Base-by-base conservation (phyloP, 225 moss, liverwort and hornwort genomes). In the Pseudisothecium myosuroides region DNA sequence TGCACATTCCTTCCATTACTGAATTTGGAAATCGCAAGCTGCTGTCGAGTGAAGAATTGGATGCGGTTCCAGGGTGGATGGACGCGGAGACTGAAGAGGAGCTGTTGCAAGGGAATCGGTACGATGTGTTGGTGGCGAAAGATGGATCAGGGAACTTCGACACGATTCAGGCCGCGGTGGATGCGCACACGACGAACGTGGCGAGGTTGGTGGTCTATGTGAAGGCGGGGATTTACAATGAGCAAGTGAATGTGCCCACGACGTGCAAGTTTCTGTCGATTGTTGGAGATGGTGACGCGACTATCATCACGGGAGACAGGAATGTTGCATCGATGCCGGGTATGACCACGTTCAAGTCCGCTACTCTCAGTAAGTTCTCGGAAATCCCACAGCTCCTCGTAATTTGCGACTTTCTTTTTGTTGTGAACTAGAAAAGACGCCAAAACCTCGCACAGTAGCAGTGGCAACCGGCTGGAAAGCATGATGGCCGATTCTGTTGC, bases 231-330 rank as follows among this genome's bases (percentile, higher is more conserved):
- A 76, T 69, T n/a, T 96, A 98, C 66, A 56, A 88, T 24, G 97
- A 95, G 89, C 86, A 89, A 36, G 92, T 98, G 81, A 88, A 36
- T 34, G 92, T 96, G 58, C 91, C 95, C 5, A 84, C 82, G 27
- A 84, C 76, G 45, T 93, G 92, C 58, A 93, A 93, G 68, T 89
- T 80, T 63, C 66, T 98, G 59, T 90, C 93, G 45, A 89, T 96
- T 31, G 36, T 95, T 7, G 96, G 96, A 22, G 97, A 96, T 54
- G 97, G 96, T 55, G 90, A 92, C 29, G 79, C 63, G 82, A 95
- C 96, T 5, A 22, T 96, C 34, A 92, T 97, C 85, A 98, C 96
- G 12, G 96, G 95, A 16, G 86, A 55, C 83, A 80, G 88, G 86
- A 96, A 34, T 80, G 97, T 95, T 5, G 88, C 89, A 15, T 32